Conservation (phyloP, 768 basidiomycete genomes). For the Cystofilobasidium capitatum region DNA sequence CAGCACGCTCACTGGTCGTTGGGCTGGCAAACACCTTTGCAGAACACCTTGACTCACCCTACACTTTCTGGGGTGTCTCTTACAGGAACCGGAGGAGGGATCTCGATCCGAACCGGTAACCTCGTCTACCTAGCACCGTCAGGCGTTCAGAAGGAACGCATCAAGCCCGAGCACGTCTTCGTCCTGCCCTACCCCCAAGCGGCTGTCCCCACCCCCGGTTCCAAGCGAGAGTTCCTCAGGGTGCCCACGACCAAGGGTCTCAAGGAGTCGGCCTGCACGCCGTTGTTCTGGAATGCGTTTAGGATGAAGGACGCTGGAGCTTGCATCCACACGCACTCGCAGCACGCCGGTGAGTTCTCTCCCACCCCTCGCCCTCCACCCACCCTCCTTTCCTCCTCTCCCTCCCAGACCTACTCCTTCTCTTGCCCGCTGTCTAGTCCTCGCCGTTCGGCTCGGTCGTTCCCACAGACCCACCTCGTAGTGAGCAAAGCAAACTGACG, state of each 20-base stretch:
- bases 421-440: neutral
- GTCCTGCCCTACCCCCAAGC: slow-evolving; percentile 69
- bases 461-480: too few species aligned
- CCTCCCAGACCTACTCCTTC: too few species aligned
- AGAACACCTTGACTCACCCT: too few species aligned
- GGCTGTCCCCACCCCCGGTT: slow-evolving; percentile 49
- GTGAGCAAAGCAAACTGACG: too few species aligned
- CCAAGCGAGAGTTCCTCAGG: slow-evolving; percentile 67
- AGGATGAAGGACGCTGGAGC: slow-evolving; percentile 66
- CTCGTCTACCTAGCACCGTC: slow-evolving; percentile 80
- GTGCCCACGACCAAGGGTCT: slow-evolving; percentile 56
- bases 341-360: slow-evolving; percentile 49
- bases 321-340: slow-evolving; percentile 85
- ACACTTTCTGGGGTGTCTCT: too few species aligned
- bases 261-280: slow-evolving; percentile 80
- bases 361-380: too few species aligned
- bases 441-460: too few species aligned
- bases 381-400: neutral
- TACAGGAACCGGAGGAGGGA: slow-evolving; percentile 60
- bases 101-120: slow-evolving; percentile 55
- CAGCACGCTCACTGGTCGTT: too few species aligned
- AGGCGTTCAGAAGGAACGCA: slow-evolving; percentile 83
- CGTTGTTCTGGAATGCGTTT: slow-evolving; percentile 87
- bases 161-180: slow-evolving; percentile 72
- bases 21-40: too few species aligned